Evolutionary conservation across 768 basidiomycete species (phyloP).

Genomic region (Suillus hirtellus): DNA sequence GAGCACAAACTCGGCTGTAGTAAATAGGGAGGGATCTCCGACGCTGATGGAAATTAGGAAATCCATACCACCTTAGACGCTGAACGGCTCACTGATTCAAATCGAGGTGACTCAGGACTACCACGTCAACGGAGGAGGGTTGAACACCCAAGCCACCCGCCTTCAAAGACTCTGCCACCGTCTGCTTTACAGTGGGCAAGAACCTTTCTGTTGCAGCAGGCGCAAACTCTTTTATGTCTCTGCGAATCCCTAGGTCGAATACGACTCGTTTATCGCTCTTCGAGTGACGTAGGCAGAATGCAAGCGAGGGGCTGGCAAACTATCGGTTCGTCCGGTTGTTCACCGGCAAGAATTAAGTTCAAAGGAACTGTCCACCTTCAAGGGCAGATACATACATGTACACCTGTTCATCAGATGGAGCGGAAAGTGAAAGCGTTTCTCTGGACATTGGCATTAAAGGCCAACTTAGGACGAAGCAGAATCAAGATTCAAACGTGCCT

Average conservation of each 20-base stretch:
- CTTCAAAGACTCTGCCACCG: constrained; percentile 43
- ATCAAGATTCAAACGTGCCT: neutral
- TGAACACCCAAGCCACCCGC: constrained; percentile 44
- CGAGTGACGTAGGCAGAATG: constrained; percentile 55
- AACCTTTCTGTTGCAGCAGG: constrained; percentile 25
- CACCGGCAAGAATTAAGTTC: constrained; percentile 28
- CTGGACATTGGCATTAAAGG: neutral
- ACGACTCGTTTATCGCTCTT: constrained; percentile 38
- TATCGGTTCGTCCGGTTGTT: constrained; percentile 28
- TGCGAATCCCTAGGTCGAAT: constrained; percentile 61
- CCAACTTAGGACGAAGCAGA: neutral
- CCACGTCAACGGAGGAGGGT: constrained; percentile 40
- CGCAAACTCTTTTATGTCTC: constrained; percentile 45
- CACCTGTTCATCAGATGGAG: constrained; percentile 43
- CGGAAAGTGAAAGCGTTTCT: constrained; percentile 33
- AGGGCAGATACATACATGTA: constrained; percentile 58
- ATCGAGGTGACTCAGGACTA: constrained; percentile 51
- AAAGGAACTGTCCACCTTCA: constrained; percentile 48
- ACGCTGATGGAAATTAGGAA: constrained; percentile 42
- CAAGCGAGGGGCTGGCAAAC: constrained; percentile 47
- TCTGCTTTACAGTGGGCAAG: constrained; percentile 22
- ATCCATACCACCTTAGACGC: constrained; percentile 43
- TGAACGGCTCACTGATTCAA: constrained; percentile 46
- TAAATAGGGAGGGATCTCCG: constrained; percentile 45
- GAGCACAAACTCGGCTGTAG: constrained; percentile 44